A percentile compares a stretch with the other conserved stretches of the same genome.
Evolutionary conservation across 805 yeast genomes (phyloP).

Genomic region (Wickerhamiella siamensis): DNA sequence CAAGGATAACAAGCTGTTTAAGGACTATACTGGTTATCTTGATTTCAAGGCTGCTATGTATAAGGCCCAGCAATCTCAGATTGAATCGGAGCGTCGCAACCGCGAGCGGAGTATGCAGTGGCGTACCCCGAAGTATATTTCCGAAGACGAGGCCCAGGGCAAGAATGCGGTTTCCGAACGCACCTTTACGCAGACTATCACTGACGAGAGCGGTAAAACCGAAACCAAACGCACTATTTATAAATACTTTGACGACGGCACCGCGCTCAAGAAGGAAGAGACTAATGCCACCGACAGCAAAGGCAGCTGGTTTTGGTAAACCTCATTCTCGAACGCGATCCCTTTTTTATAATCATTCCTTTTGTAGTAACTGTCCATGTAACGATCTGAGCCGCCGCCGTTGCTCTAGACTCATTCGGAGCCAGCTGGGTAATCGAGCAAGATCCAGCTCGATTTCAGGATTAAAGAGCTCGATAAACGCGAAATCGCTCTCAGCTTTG

Average conservation of each 20-base stretch:
- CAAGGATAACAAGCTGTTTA: constrained; percentile 28
- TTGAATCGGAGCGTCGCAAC: neutral
- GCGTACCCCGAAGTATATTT: constrained; percentile 9
- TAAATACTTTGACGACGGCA: constrained; percentile 24
- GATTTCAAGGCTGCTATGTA: constrained; percentile 39
- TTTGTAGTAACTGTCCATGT: neutral
- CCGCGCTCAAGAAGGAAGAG: constrained; percentile 11
- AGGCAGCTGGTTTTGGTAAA: neutral
- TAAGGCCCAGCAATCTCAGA: neutral
- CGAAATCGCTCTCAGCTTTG: constrained; percentile 76
- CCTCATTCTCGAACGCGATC: too few species aligned
- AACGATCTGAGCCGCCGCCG: neutral
- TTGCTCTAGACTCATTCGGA: constrained; percentile 16
- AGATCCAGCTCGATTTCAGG: constrained; percentile 40
- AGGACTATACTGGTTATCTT: constrained; percentile 47
- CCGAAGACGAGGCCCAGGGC: constrained; percentile 20
- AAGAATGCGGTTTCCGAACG: constrained; percentile 20
- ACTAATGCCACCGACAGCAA: neutral
- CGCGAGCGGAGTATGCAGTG: neutral
- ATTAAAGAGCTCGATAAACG: constrained; percentile 68
- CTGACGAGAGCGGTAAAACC: constrained; percentile 20
- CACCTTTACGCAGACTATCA: constrained; percentile 16
- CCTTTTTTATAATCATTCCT: too few species aligned
- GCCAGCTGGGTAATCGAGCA: constrained; percentile 48
- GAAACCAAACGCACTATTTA: constrained; percentile 20